Base-by-base conservation (phyloP, 805 yeast genomes). In the Lachancea quebecensis region DNA sequence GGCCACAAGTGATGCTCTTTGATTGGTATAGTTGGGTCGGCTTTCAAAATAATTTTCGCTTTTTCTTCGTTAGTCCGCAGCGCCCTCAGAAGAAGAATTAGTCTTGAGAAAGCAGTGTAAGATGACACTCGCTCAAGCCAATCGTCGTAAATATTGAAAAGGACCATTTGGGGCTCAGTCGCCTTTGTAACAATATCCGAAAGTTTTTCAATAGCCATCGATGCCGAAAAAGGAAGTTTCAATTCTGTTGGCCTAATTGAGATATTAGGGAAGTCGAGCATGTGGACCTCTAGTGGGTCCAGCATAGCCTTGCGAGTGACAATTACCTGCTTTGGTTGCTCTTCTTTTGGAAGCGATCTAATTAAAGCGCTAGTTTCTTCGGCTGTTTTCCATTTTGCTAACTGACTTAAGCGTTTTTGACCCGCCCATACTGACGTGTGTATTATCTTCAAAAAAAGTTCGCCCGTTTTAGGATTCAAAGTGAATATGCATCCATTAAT, bases 351-450 rank as follows among this genome's bases (percentile, higher is more conserved):
- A 44, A 93, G 67, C 0, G 97, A 86, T 36, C 96, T 74, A 15
- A 93, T 76, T 51, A 93, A 69, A 0, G 95, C 95, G 12, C 96
- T 91, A 17, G 88, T 95, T 64, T 91, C 98, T 66, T 93, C 99
- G 0, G 99, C 98, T 1, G 98, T 82, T 62, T 91, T 93, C 99
- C 99, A 93, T 61, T 93, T 93, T 1, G 98, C 90, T 52, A 93
- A 68, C 59, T 93, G 97, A 27, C 93, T 83, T 49, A 91, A 73
- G 56, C 97, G 82, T 58, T 88, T 90, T 64, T 93, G 98, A 15
- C 99, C 99, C 3, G 95, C 83, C 95, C 96, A 93, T 2, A 88
- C 95, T 5, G 95, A 85, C 0, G 95, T 87, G 58, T 91, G 98
- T 48, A 93, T 87, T 44, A 93, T 78, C 59, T 87, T 88, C 65